Evolutionary conservation across 768 basidiomycete genomes (phyloP), one percentile per base, ranked within the genome.

Genomic region (Rhodocollybia butyracea): DNA sequence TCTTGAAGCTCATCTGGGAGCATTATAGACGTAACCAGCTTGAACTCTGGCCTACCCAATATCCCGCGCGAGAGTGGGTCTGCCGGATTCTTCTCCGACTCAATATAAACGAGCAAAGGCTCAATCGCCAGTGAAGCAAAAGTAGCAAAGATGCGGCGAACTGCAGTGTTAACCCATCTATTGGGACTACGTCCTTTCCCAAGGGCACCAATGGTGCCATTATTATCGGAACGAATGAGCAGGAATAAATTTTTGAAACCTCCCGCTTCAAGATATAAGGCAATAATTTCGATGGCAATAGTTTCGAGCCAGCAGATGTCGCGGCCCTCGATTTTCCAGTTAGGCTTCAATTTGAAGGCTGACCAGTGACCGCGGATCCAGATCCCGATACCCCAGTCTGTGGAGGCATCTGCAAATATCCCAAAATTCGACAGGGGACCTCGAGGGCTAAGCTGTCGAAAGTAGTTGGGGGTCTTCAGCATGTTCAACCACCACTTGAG

Each of bases 381-480:
- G 3, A 76, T 30, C 1, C 77, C 75, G 30, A 78, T 69, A 10
- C 76, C 76, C 68, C 69, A 76, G 0, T 60, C 62, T 0, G 73
- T 76, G 1, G 71, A 74, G 0, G 73, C 72, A 52, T 76, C 74
- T 2, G 73, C 71, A 41, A 40, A 75, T 8, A 75, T 46, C 1
- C 53, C 54, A 1, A 63, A 39, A 36, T 66, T 62, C 0, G 12
- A 26, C 1, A 58, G 17, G 0, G 57, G 54, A 1, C 30, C 39
- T 22, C 32, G 34, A 3, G 57, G 55, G 3, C 12, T 10, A 11
- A 71, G 62, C 0, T 57, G 51, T 3, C 69, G 59, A 24, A 21
- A 42, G 2, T 39, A 21, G 2, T 3, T 12, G 0, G 62, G 42
- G 15, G 24, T n/a, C 3, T n/a, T 15, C 1, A 63, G 55, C 21